These are phyloP conservation scores for Sporothrix brasiliensis DNA, from an alignment of 2,329 filamentous ascomycete genomes.

Conservation along the genomic window DNA sequence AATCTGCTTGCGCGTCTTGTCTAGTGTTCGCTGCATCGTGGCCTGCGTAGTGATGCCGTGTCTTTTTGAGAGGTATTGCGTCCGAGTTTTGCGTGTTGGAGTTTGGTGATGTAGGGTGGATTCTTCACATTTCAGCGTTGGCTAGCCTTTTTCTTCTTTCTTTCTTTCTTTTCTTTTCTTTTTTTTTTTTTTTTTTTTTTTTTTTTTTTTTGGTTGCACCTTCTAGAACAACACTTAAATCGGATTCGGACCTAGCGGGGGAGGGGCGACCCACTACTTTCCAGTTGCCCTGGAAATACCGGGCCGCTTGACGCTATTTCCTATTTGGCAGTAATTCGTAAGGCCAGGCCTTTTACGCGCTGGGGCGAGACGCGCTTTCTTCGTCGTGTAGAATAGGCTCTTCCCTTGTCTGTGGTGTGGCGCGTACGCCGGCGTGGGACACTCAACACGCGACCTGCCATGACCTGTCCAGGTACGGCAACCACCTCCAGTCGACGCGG, in stretches of 20 bases:
- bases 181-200: slow-evolving; percentile 13
- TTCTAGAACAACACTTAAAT: slow-evolving; percentile 26
- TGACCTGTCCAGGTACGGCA: slow-evolving; percentile 9
- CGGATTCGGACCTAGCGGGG: slow-evolving; percentile 27
- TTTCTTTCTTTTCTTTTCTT: too few relatives aligned
- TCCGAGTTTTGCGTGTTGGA: not conserved
- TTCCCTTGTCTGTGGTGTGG: slow-evolving; percentile 20
- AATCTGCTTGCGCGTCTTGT: slow-evolving; percentile 88
- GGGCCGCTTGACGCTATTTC: slow-evolving; percentile 32
- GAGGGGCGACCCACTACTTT: slow-evolving; percentile 23
- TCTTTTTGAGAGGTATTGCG: not conserved
- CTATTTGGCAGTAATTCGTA: not conserved
- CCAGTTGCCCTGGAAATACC: slow-evolving; percentile 37
- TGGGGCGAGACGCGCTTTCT: slow-evolving; percentile 34
- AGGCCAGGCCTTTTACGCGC: slow-evolving; percentile 29
- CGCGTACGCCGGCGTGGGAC: not conserved
- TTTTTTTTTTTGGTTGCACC: slow-evolving; percentile 25
- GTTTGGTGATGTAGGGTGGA: not conserved
- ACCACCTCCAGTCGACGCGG: slow-evolving; percentile 24
- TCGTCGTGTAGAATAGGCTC: slow-evolving; percentile 21
- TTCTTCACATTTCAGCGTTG: not conserved
- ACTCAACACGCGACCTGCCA: slow-evolving; percentile 12
- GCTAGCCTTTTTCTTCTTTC: not conserved
- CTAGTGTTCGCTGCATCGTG: slow-evolving; percentile 73
- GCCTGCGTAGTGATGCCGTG: not conserved